These are phyloP conservation scores for Paramecium biaurelia DNA, from an alignment of 73 alveolate species.

Conservation along the genomic window DNA sequence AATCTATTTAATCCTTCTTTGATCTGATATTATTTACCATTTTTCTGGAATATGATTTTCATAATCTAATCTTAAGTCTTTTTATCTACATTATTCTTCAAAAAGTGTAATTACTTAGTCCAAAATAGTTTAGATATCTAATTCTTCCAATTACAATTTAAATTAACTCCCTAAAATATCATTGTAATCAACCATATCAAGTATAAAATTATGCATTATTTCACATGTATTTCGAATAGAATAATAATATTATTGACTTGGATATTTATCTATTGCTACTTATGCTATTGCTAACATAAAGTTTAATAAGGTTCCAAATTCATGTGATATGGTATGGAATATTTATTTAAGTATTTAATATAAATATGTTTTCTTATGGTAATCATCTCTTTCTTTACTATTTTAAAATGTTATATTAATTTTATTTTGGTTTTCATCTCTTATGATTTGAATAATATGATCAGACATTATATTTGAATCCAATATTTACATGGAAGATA, in stretches of 20 bases:
- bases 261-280: background rate
- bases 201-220: slow-evolving; percentile 8
- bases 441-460: background rate
- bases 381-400: background rate
- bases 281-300: slow-evolving; percentile 1
- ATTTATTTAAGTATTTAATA: background rate
- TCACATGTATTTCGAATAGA: background rate
- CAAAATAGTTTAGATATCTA: background rate
- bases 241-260: background rate
- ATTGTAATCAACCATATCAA: slow-evolving; percentile 16
- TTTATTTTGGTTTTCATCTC: background rate
- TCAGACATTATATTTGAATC: background rate
- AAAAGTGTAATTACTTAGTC: background rate
- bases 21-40: slow-evolving; percentile 20
- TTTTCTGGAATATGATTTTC: background rate
- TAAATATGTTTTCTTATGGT: background rate
- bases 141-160: background rate
- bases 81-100: background rate
- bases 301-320: slow-evolving; percentile 20
- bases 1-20: background rate
- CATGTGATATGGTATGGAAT: slow-evolving; percentile 4
- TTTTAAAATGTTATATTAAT: background rate
- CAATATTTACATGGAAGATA: background rate
- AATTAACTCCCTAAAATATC: background rate
- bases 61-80: background rate